These are phyloP conservation scores for Bacidia gigantensis DNA, from an alignment of 495 filamentous ascomycete genomes.

Conservation along the genomic window DNA sequence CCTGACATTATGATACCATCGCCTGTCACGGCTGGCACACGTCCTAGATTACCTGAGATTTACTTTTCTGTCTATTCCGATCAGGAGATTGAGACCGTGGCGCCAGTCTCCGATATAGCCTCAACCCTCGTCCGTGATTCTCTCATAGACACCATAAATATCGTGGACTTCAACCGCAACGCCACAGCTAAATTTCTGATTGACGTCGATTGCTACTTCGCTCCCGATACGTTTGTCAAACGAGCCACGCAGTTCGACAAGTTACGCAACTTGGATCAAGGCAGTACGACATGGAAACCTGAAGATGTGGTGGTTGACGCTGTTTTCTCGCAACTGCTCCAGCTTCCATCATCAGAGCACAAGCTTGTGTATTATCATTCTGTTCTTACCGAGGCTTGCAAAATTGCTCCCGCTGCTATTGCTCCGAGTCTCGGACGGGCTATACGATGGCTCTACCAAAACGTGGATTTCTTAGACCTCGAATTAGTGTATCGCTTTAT, in stretches of 20 bases:
- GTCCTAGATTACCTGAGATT: constrained; percentile 75
- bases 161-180: constrained; percentile 82
- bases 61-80: constrained; percentile 84
- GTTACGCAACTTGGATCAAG: constrained; percentile 55
- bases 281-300: constrained; percentile 78
- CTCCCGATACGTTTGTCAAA: constrained; percentile 76
- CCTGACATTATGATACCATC: constrained; percentile 62
- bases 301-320: constrained; percentile 97
- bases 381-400: constrained; percentile 86
- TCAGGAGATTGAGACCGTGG: constrained; percentile 87
- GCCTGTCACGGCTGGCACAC: constrained; percentile 56
- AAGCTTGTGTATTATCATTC: constrained; percentile 95
- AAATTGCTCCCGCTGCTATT: constrained; percentile 86
- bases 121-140: constrained; percentile 72
- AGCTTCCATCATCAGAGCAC: constrained; percentile 76
- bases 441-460: constrained; percentile 80
- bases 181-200: constrained; percentile 78
- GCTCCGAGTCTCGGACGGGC: constrained; percentile 90
- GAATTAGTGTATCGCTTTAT: constrained; percentile 79
- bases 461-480: constrained; percentile 65
- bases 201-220: constrained; percentile 89
- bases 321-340: constrained; percentile 87
- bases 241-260: constrained; percentile 84
- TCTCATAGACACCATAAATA: constrained; percentile 86
- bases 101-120: constrained; percentile 57